Conservation (phyloP, 2,329 filamentous ascomycete species). For the Penicillium sp. region DNA sequence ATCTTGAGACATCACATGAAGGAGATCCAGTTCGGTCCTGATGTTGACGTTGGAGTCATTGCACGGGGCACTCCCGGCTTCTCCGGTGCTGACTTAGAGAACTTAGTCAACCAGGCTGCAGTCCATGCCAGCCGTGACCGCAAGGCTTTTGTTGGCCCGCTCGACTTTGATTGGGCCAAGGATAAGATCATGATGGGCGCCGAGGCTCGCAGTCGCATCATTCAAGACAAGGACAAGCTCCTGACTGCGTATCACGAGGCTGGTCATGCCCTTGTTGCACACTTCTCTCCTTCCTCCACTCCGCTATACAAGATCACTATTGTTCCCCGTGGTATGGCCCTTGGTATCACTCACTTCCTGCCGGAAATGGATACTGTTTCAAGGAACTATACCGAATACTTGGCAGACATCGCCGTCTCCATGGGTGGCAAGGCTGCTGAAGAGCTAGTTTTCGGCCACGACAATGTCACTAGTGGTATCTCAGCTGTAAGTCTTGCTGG, state of each 20-base stretch:
- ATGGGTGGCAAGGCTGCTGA: conserved; percentile 83
- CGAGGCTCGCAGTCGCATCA: conserved; percentile 79
- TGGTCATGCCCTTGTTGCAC: conserved; percentile 81
- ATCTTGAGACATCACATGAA: conserved; percentile 91
- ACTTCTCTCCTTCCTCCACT: conserved; percentile 66
- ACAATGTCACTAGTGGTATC: conserved; percentile 83
- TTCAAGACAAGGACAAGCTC: conserved; percentile 86
- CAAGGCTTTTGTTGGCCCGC: conserved; percentile 61
- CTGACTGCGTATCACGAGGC: conserved; percentile 96
- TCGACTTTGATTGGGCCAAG: conserved; percentile 92
- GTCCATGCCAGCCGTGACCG: conserved; percentile 87
- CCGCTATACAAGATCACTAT: conserved; percentile 96
- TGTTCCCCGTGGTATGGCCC: conserved; percentile 73
- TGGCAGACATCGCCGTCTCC: conserved; percentile 67
- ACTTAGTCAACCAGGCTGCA: conserved; percentile 91
- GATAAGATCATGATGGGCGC: conserved; percentile 97
- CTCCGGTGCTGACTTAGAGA: conserved; percentile 91
- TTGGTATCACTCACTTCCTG: conserved; percentile 79
- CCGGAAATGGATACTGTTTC: conserved; percentile 91
- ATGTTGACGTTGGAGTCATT: conserved; percentile 75
- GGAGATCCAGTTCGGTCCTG: conserved; percentile 70
- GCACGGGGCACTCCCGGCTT: conserved; percentile 83
- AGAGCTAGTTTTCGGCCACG: conserved; percentile 82
- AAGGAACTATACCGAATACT: conserved; percentile 72
- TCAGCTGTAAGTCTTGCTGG: conserved; percentile 52